phyloP scores from a whole-genome alignment of 441 rosid species.

The Sinapis alba region DNA sequence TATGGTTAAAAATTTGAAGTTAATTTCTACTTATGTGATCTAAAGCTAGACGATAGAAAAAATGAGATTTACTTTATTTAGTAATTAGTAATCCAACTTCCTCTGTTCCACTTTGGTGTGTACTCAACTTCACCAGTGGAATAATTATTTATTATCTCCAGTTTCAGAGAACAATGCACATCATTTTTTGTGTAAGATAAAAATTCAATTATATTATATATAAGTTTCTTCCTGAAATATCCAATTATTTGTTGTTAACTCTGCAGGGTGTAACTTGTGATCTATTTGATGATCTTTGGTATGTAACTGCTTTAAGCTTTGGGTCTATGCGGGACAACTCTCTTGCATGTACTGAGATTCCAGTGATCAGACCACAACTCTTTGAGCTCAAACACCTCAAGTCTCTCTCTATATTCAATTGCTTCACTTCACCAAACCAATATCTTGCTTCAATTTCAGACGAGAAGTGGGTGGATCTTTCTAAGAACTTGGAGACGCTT shows the following conservation, averaged over 20 bases:
- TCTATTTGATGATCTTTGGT: slow-evolving; percentile 73
- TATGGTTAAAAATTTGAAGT: neutral
- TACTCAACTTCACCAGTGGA: neutral
- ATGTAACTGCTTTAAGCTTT: slow-evolving; percentile 73
- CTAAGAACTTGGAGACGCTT: slow-evolving; percentile 59
- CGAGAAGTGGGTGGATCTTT: slow-evolving; percentile 59
- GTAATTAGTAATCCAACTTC: neutral
- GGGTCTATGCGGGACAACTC: slow-evolving; percentile 79
- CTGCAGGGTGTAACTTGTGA: slow-evolving; percentile 93
- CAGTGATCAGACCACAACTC: slow-evolving; percentile 65
- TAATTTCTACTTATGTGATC: slow-evolving; percentile 1
- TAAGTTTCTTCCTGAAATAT: neutral
- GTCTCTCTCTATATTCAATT: slow-evolving; percentile 65
- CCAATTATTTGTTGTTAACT: neutral
- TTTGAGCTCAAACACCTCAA: slow-evolving; percentile 77
- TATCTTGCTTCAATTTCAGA: slow-evolving; percentile 49
- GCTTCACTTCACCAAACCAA: slow-evolving; percentile 56
- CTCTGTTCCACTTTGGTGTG: slow-evolving; percentile 5
- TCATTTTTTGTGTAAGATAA: neutral
- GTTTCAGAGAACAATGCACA: neutral
- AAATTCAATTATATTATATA: neutral
- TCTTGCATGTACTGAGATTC: slow-evolving; percentile 57
- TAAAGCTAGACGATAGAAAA: slow-evolving; percentile 7
- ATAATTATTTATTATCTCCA: slow-evolving; percentile 3
- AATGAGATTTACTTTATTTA: neutral